Evolutionary conservation across 176 grass and related monocot genomes (phyloP), one percentile per base, ranked within the genome.

Genomic region (Avena atlantica): DNA sequence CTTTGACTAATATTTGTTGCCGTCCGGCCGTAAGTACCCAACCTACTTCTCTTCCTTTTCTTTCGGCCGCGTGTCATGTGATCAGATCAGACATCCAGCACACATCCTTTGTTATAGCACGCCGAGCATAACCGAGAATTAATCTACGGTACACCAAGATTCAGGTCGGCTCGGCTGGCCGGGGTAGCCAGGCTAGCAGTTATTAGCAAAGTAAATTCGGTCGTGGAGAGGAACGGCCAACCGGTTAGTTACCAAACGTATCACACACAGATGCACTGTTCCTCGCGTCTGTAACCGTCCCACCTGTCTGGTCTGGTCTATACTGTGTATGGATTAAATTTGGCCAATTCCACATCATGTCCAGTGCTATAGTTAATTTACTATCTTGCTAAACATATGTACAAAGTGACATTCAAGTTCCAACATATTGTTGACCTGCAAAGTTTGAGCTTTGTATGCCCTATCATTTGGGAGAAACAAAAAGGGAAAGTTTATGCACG

Each of bases 1-100:
- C 55, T 83, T 78, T 90, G 79, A 87, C 84, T 70, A 83, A 21
- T 63, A 78, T 53, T 34, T 81, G 25, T 58, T 40, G 19, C 65
- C 31, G 12, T 70, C 70, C 49, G 49, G 77, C 49, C 17, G 49
- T 62, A 64, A 74, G 59, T 19, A 29, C 50, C 13, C 16, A 1
- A 66, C 63, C 63, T 66, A 66, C 25, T 31, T 15, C 21, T 65
- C 21, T 65, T 15, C 29, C 25, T 29, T 66, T 31, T 66, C 25
- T 15, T 27, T 15, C 29, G 12, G 63, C 63, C 63, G 63, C 63
- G 63, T 31, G 25, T 16, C 63, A 86, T 78, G 73, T 83, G 84
- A 70, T 60, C 40, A 65, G 63, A 66, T 66, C 25, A 66, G 12
- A 66, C 63, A 66, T 66, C 31, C 63, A 66, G 31, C 25, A 66